Evolutionary conservation across 495 filamentous ascomycete genomes (phyloP).

Genomic region (Talaromyces thailandensis): DNA sequence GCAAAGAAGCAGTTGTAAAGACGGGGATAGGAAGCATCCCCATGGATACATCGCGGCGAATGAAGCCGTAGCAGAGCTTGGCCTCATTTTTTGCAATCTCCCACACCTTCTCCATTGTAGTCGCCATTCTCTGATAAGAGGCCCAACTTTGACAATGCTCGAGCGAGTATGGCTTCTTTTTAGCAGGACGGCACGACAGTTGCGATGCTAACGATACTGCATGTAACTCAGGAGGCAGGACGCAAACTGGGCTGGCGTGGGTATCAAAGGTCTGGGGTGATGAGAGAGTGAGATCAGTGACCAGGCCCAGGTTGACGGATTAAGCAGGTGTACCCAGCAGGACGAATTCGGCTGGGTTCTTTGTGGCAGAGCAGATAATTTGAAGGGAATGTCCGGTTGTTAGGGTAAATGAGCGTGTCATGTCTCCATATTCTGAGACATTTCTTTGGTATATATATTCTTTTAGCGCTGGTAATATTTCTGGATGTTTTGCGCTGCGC

Average conservation of each 20-base stretch:
- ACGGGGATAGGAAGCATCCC: conserved; percentile 5
- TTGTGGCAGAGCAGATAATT: neutral
- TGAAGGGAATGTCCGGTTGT: neutral
- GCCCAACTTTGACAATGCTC: neutral
- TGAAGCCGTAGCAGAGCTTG: conserved; percentile 3
- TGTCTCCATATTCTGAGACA: neutral
- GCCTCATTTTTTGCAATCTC: conserved; percentile 1
- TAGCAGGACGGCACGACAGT: neutral
- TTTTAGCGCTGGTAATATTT: neutral
- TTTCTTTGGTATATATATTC: neutral
- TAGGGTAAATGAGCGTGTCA: neutral
- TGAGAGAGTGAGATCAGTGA: neutral
- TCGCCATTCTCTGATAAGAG: neutral
- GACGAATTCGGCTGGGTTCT: neutral
- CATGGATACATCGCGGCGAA: conserved; percentile 3
- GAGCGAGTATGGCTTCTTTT: neutral
- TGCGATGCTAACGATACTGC: neutral
- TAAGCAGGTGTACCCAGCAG: neutral
- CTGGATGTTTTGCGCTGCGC: neutral
- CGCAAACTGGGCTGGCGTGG: neutral
- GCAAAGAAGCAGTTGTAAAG: conserved; percentile 3
- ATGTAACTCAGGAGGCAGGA: neutral
- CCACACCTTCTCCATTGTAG: conserved; percentile 1
- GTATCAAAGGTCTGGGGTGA: neutral
- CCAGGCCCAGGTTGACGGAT: neutral